Evolutionary conservation across 495 filamentous ascomycete species (phyloP).

Genomic region (Letharia columbiana): DNA sequence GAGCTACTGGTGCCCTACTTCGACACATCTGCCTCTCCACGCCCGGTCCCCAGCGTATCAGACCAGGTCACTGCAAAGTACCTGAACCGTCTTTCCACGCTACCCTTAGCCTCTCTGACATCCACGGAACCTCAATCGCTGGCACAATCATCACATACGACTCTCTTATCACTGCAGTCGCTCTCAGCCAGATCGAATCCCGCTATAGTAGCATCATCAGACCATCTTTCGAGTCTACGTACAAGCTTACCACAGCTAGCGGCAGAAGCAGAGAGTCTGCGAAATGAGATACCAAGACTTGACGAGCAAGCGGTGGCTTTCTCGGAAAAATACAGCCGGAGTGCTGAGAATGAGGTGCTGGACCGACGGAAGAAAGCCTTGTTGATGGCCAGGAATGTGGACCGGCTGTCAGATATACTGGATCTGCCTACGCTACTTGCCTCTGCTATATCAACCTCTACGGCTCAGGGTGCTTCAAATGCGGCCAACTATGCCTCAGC

Average conservation of each 20-base stretch:
- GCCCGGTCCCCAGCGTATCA: constrained; percentile 28
- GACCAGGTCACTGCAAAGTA: constrained; percentile 55
- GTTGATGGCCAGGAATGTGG: constrained; percentile 80
- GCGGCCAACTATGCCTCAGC: constrained; percentile 83
- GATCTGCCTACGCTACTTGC: constrained; percentile 83
- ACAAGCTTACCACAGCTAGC: constrained; percentile 59
- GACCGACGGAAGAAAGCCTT: constrained; percentile 72
- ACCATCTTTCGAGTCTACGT: constrained; percentile 63
- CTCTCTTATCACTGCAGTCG: constrained; percentile 77
- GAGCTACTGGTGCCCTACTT: constrained; percentile 63
- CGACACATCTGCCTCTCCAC: constrained; percentile 31
- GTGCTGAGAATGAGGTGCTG: constrained; percentile 64
- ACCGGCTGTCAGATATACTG: constrained; percentile 81
- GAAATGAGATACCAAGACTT: constrained; percentile 63
- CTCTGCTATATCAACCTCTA: constrained; percentile 54
- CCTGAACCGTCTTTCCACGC: constrained; percentile 68
- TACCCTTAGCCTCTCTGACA: constrained; percentile 63
- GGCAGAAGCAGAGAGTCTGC: constrained; percentile 54
- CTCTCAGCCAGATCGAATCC: constrained; percentile 90
- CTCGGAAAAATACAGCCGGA: constrained; percentile 69
- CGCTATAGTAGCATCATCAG: constrained; percentile 70
- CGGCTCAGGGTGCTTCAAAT: constrained; percentile 36
- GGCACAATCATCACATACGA: constrained; percentile 68
- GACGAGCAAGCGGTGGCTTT: constrained; percentile 73
- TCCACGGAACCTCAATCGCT: constrained; percentile 72